Base-by-base conservation (phyloP, 2,329 filamentous ascomycete species). In the Colletotrichum noveboracense region DNA sequence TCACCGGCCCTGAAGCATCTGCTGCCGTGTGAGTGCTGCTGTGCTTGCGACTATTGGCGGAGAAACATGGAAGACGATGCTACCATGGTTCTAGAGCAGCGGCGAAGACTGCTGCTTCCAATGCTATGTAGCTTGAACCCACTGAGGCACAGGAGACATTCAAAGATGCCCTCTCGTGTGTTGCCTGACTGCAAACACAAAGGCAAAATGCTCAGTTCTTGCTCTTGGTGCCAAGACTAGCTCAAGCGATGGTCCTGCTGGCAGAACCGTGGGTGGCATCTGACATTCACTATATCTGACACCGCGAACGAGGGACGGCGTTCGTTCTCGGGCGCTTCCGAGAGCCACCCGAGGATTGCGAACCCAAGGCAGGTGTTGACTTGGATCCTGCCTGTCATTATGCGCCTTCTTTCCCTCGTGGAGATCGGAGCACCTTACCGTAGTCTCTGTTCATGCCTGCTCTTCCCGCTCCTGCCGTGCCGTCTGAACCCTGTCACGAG, bases 181-280 rank as follows among this genome's bases (percentile, higher is more conserved):
- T 48, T 48, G 38, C 38, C 38, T 48, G 38, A 48, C 38, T 48
- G 38, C 38, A n/a, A 48, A 48, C 1, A 48, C 1, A 2, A 48
- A 12, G 18, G 6, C 9, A 18, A n/a, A n/a, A 0, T 4, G 38
- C 4, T 6, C 9, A n/a, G 10, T n/a, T n/a, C 2, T 2, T 48
- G 18, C 38, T 48, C 18, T 48, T n/a, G 16, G 38, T 43, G 18
- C 2, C 38, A 48, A 48, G 18, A 6, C 6, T 7, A 28, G 26
- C 26, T 28, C 26, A 28, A 28, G 34, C 38, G 38, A 48, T 48
- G 3, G 38, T 48, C 18, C 38, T 48, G 38, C 38, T 48, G 38
- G 38, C 18, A n/a, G 3, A 48, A 48, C 38, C 18, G 38, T 12
- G 38, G 38, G 38, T 43, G 38, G 38, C 18, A 43, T 48, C 38